A percentile compares a stretch with the other conserved stretches of the same genome.
phyloP scores from a whole-genome alignment of 768 basidiomycete species.

The Leccinellum luteum region DNA sequence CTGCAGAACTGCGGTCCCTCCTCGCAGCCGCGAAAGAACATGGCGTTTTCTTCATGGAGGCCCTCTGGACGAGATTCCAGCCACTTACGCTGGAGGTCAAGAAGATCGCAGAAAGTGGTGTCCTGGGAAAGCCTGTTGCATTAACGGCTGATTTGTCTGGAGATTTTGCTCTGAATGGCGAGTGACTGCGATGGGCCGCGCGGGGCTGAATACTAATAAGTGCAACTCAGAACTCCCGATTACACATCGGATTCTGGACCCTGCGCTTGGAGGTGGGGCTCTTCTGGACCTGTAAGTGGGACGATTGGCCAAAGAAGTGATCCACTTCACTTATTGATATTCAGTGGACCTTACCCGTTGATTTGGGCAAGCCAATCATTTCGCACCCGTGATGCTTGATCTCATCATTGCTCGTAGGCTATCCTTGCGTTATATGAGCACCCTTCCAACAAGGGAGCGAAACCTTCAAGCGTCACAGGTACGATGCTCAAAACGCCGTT shows the following conservation, averaged over 20 bases:
- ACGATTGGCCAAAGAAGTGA: neutral
- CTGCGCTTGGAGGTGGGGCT: slow-evolving; percentile 77
- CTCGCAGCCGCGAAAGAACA: slow-evolving; percentile 72
- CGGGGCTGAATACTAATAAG: neutral
- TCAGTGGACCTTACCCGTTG: slow-evolving; percentile 77
- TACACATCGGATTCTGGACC: slow-evolving; percentile 77
- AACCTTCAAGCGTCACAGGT: slow-evolving; percentile 59
- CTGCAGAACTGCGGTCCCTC: slow-evolving; percentile 71
- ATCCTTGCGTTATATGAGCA: slow-evolving; percentile 79
- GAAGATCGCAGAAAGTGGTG: slow-evolving; percentile 57
- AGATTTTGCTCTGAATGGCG: slow-evolving; percentile 65
- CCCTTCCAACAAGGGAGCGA: slow-evolving; percentile 59
- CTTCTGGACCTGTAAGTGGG: slow-evolving; percentile 73
- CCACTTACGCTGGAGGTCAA: slow-evolving; percentile 66
- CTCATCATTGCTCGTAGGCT: slow-evolving; percentile 46
- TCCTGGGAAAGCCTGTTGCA: slow-evolving; percentile 63
- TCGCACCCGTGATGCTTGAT: neutral
- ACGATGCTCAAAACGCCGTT: slow-evolving; percentile 75
- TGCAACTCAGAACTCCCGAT: slow-evolving; percentile 51
- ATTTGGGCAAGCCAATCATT: slow-evolving; percentile 55
- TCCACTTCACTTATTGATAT: slow-evolving; percentile 1
- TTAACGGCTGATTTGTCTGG: slow-evolving; percentile 76
- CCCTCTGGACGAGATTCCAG: slow-evolving; percentile 84
- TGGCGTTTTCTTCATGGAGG: slow-evolving; percentile 90
- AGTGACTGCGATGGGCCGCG: slow-evolving; percentile 2